Evolutionary conservation across 2,329 filamentous ascomycete genomes (phyloP), one percentile per base, ranked within the genome.

Genomic region (Gaeumannomyces tritici): DNA sequence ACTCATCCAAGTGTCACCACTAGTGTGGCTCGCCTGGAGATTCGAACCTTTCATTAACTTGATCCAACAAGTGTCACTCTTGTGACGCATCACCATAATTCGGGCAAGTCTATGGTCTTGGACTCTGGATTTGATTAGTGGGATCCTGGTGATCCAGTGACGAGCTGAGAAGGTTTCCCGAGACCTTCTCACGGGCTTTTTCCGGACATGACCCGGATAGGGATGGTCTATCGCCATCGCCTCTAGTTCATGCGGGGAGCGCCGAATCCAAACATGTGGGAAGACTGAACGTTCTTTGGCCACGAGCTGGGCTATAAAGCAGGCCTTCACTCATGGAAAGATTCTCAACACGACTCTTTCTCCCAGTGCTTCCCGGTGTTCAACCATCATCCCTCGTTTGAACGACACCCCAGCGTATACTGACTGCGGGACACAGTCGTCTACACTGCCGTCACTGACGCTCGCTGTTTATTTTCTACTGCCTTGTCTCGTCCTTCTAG

Each of bases 1-100:
- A 33, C 29, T 57, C 27, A 56, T 35, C 29, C 21, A 35, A 18
- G 59, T 61, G 51, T 15, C 59, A 61, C 59, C 28, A 27, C 28
- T 47, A 55, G 29, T 24, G 47, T 61, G 35, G 18, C 24, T 12
- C 18, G 35, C 47, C 35, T 31, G 26, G 51, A 21, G 29, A 21
- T 61, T 31, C 4, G 28, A 55, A 28, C 18, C n/a, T 54, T 55
- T 61, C 59, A 61, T 61, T 51, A 61, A 61, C 59, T 2, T 61
- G 59, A 61, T 61, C 59, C 59, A 61, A 54, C 47, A 27, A 55
- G 59, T 61, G 59, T 61, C 51, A 61, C 59, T 61, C 59, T 55
- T 61, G 59, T 61, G 42, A 29, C 18, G 15, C 59, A 31, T 11
- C 42, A 29, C 26, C n/a, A 55, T 55, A 47, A 27, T 29, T 42